Percentiles rank a stretch among this genome's conserved stretches.
phyloP scores from a whole-genome alignment of 192 early-diverging fungal species.

The Geranomyces michiganensis region DNA sequence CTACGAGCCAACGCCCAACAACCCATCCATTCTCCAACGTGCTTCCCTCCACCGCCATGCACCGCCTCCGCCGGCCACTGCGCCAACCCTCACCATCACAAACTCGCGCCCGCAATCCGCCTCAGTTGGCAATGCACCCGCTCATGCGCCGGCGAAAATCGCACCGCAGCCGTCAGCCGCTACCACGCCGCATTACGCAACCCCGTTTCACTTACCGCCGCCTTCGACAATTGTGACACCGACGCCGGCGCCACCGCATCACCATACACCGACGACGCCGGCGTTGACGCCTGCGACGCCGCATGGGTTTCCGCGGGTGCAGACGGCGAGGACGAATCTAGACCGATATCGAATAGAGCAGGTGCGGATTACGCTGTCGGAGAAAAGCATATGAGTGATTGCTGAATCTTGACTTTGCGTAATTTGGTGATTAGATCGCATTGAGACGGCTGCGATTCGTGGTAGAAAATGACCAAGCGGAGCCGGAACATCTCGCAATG shows the following conservation, averaged over 20 bases:
- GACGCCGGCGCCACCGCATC: background rate
- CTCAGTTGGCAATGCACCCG: background rate
- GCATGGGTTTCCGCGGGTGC: conserved; percentile 29
- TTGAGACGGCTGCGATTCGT: conserved; percentile 48
- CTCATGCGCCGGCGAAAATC: background rate
- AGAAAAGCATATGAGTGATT: background rate
- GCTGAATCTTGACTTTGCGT: background rate
- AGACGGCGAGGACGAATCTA: conserved; percentile 42
- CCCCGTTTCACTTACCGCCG: background rate
- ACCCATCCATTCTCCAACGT: background rate
- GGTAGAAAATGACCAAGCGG: conserved; percentile 45
- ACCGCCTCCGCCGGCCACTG: background rate
- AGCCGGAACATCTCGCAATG: conserved; percentile 46
- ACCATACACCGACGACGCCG: background rate
- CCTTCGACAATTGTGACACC: background rate
- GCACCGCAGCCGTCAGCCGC: no score
- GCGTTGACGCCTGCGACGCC: conserved; percentile 13
- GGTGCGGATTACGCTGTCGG: conserved; percentile 1
- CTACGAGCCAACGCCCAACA: background rate
- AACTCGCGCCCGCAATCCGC: background rate
- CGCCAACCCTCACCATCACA: background rate
- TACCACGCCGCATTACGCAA: background rate
- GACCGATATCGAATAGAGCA: conserved; percentile 48
- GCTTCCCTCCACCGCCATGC: background rate
- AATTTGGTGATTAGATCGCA: conserved; percentile 32